Conservation (phyloP, 2,329 filamentous ascomycete genomes). For the Penicillium sp. region DNA sequence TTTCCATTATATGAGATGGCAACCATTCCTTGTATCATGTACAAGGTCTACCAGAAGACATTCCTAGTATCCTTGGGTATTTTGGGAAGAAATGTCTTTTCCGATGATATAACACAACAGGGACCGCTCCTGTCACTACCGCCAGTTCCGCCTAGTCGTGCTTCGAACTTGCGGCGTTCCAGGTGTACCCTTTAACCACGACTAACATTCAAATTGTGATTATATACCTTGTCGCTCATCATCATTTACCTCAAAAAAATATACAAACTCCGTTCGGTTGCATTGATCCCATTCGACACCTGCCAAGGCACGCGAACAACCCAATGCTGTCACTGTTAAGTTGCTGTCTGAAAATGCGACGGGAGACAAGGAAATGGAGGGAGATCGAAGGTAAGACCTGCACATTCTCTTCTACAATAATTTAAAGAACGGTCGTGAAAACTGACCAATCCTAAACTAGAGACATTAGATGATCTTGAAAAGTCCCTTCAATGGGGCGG, state of each 20-base stretch:
- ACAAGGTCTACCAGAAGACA: too few species aligned
- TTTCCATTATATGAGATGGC: too few species aligned
- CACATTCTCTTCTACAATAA: not conserved
- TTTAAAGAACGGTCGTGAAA: not conserved
- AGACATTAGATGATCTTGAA: slow-evolving; percentile 27
- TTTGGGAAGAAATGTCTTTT: not conserved
- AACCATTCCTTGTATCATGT: too few species aligned
- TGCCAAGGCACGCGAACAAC: not conserved
- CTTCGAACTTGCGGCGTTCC: slow-evolving; percentile 9
- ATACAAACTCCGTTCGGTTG: not conserved
- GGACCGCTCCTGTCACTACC: slow-evolving; percentile 15
- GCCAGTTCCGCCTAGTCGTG: slow-evolving; percentile 8
- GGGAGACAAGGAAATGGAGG: slow-evolving; percentile 13
- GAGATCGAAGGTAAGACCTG: slow-evolving; percentile 13
- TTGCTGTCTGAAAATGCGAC: slow-evolving; percentile 12
- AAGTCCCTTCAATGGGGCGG: slow-evolving; percentile 30
- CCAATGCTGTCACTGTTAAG: slow-evolving; percentile 18
- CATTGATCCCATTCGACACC: slow-evolving; percentile 1
- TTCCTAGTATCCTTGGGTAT: too few species aligned
- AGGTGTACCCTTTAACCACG: not conserved
- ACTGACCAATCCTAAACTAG: slow-evolving; percentile 14
- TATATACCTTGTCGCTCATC: not conserved
- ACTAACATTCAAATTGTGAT: not conserved
- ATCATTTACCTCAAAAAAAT: not conserved
- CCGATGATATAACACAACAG: slow-evolving; percentile 20